Conservation (phyloP, 2,329 filamentous ascomycete species). For the Pezicula radicicola region DNA sequence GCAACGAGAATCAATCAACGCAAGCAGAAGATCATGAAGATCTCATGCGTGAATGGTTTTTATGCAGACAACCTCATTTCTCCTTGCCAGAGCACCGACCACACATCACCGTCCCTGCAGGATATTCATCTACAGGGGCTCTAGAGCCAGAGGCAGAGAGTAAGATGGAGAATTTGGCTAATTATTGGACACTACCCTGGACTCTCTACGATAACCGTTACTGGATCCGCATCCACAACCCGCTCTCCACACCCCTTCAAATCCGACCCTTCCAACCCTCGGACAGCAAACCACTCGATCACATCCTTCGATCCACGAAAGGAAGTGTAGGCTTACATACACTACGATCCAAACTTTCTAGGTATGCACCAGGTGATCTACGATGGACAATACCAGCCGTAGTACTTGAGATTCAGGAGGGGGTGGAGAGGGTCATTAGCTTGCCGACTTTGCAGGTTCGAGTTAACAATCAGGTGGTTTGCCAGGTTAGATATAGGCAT, state of each 20-base stretch:
- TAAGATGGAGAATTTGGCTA: slow-evolving; percentile 25
- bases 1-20: background rate
- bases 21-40: no score
- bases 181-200: slow-evolving; percentile 17
- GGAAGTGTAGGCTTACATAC: background rate
- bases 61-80: slow-evolving; percentile 21
- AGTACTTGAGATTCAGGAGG: slow-evolving; percentile 2
- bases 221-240: slow-evolving; percentile 48
- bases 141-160: background rate
- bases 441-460: slow-evolving; percentile 22
- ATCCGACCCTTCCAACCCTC: slow-evolving; percentile 15
- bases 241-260: background rate
- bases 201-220: slow-evolving; percentile 55
- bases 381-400: slow-evolving; percentile 27
- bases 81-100: background rate
- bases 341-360: slow-evolving; percentile 7
- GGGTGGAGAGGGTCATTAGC: slow-evolving; percentile 14
- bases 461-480: slow-evolving; percentile 6
- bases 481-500: slow-evolving; percentile 25
- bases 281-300: slow-evolving; percentile 14
- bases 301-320: background rate
- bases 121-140: background rate
- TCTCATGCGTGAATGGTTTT: slow-evolving; percentile 8
- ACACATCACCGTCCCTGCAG: background rate
- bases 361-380: slow-evolving; percentile 14